Evolutionary conservation across 2,329 filamentous ascomycete species (phyloP), one percentile per base, ranked within the genome.

Genomic region (Colletotrichum melonis): DNA sequence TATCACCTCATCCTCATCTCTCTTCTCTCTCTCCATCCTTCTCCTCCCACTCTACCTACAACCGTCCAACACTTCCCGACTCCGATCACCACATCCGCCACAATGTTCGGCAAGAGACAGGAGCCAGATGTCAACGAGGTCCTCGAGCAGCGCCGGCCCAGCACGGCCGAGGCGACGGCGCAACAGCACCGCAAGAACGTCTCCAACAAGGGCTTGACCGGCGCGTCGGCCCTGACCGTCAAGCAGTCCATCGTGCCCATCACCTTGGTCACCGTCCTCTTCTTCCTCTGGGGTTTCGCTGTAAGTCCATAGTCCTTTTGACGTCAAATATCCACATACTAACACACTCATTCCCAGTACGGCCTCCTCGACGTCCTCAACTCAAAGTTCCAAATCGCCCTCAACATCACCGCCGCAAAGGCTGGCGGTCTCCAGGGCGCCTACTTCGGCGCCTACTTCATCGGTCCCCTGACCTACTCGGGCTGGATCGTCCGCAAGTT

Each of bases 181-280:
- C 49, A 77, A 46, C 59, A 67, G 2, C 75, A 75, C 32, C 69
- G 71, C 28, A 72, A 73, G 58, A 69, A 72, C 22, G 77, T 77
- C 16, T 75, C 75, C 19, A 77, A 78, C 38, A 73, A 64, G 56
- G 77, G 75, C 8, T 58, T 77, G 38, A 77, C 77, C 0, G 77
- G 77, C n/a, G 77, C 76, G 38, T 77, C 77, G 8, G 73, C 76
- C 72, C 84, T 94, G 74, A 93, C 91, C 0, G 80, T 94, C 32
- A 86, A 90, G 67, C 86, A 93, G 78, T 94, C 92, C 19, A 86
- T 94, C 68, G 88, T 89, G 76, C 93, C 92, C 5, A 86, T 94
- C 58, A 84, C 85, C 67, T 86, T 95, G 8, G 86, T 88, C 24
- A 88, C 86, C 0, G 81, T 85, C 28, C 78, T 88, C 16, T 88